Percentiles rank a stretch among this genome's conserved stretches.
Conservation (phyloP, 2,329 filamentous ascomycete species). For the Penicillium polonicum region DNA sequence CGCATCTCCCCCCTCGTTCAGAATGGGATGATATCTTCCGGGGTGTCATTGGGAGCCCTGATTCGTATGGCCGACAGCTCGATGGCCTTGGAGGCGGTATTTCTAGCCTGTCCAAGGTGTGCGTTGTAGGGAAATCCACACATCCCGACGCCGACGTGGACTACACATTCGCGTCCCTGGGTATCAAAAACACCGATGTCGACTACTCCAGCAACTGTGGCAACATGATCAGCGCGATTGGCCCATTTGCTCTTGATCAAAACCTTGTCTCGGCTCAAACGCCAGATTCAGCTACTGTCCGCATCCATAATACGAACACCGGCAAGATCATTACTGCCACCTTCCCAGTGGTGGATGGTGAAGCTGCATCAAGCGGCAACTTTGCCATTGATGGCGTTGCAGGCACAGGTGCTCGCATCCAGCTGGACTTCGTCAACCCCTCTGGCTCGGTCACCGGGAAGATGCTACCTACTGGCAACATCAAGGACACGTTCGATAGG, state of each 20-base stretch:
- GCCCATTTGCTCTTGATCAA: constrained; percentile 61
- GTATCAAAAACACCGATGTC: constrained; percentile 59
- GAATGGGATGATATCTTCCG: constrained; percentile 57
- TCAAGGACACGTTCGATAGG: constrained; percentile 52
- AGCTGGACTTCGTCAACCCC: constrained; percentile 61
- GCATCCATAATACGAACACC: constrained; percentile 71
- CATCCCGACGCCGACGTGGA: constrained; percentile 58
- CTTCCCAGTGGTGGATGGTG: constrained; percentile 53
- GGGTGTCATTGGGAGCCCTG: constrained; percentile 63
- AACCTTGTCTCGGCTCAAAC: constrained; percentile 30
- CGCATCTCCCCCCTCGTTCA: constrained; percentile 50
- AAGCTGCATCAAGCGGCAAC: constrained; percentile 52
- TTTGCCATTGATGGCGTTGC: constrained; percentile 65
- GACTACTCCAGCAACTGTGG: constrained; percentile 72
- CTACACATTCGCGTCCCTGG: constrained; percentile 70
- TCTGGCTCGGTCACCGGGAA: constrained; percentile 64
- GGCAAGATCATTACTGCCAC: constrained; percentile 60
- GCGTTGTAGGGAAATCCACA: constrained; percentile 58
- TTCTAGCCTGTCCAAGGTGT: constrained; percentile 69
- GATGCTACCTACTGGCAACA: constrained; percentile 59
- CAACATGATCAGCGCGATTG: constrained; percentile 68
- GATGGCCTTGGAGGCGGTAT: constrained; percentile 69
- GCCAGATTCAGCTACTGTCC: constrained; percentile 46
- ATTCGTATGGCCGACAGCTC: constrained; percentile 66
- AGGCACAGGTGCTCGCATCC: constrained; percentile 57